Conservation (phyloP, 805 yeast genomes). For the Ogataea ganodermae region DNA sequence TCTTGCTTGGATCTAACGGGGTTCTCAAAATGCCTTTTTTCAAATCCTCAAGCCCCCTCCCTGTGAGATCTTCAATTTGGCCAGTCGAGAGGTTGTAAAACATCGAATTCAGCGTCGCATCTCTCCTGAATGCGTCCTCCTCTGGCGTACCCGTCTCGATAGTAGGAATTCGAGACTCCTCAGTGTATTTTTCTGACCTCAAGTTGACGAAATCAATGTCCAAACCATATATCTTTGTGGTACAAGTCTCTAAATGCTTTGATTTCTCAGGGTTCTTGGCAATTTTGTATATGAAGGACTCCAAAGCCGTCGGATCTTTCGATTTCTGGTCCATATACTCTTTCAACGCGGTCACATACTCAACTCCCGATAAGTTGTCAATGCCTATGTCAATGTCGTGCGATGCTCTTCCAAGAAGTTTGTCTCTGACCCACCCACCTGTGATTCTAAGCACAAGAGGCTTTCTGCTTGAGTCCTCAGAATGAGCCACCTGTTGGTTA, state of each 20-base stretch:
- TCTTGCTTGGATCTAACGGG: constrained; percentile 80
- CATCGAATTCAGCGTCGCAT: constrained; percentile 91
- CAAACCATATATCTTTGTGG: constrained; percentile 79
- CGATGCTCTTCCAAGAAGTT: constrained; percentile 74
- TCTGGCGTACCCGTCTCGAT: constrained; percentile 85
- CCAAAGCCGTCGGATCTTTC: constrained; percentile 19
- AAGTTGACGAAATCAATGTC: constrained; percentile 94
- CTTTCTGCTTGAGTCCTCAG: constrained; percentile 6
- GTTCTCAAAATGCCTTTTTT: constrained; percentile 73
- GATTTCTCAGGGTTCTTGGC: constrained; percentile 93
- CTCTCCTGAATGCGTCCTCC: constrained; percentile 90
- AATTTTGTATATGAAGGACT: constrained; percentile 67
- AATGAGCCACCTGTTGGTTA: constrained; percentile 16
- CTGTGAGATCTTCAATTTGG: constrained; percentile 83
- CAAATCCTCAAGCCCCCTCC: constrained; percentile 72
- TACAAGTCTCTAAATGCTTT: constrained; percentile 95
- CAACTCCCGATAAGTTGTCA: constrained; percentile 80
- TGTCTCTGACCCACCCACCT: constrained; percentile 99
- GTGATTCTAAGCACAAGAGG: constrained; percentile 66
- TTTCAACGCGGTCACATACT: constrained; percentile 70
- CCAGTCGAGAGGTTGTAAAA: constrained; percentile 77
- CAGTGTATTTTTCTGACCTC: constrained; percentile 82
- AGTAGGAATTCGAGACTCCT: constrained; percentile 80
- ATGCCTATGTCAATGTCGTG: constrained; percentile 93
- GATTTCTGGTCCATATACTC: constrained; percentile 43